phyloP scores from a whole-genome alignment of 306 rosid species.

The Prunus kanzakura region DNA sequence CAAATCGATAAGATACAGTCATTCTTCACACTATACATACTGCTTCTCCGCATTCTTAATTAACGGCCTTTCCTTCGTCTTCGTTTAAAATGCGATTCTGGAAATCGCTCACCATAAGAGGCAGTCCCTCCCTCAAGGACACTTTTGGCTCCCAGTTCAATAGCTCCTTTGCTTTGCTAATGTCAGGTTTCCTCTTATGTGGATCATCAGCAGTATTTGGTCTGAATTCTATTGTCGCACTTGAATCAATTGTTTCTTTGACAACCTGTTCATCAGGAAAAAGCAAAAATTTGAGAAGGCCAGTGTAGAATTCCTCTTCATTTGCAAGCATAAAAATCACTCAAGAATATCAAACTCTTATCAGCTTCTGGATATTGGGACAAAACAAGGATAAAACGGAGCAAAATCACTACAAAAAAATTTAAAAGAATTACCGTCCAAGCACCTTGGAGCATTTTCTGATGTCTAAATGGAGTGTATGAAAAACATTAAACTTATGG shows the following conservation, averaged over 20 bases:
- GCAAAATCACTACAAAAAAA: background rate
- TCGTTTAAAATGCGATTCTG: constrained; percentile 91
- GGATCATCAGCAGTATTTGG: constrained; percentile 99
- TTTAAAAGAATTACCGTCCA: background rate
- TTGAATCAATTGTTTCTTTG: constrained; percentile 87
- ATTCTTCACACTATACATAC: constrained; percentile 44
- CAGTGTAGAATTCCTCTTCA: background rate
- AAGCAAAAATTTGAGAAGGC: constrained; percentile 13
- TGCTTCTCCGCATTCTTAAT: constrained; percentile 28
- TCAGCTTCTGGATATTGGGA: background rate
- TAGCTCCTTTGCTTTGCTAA: constrained; percentile 85
- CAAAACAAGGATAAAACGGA: background rate
- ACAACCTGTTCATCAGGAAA: constrained; percentile 62
- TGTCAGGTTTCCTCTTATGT: constrained; percentile 97
- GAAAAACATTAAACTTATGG: background rate
- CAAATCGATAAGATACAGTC: constrained; percentile 29
- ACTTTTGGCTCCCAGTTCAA: constrained; percentile 93
- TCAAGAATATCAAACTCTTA: background rate
- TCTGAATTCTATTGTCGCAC: constrained; percentile 81
- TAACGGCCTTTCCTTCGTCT: constrained; percentile 78
- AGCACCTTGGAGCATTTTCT: background rate
- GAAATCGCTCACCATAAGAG: constrained; percentile 94
- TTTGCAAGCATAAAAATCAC: background rate
- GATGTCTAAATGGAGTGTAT: background rate
- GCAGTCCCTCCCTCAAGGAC: constrained; percentile 84